Percentiles rank a stretch among this genome's conserved stretches.
phyloP scores from a whole-genome alignment of 139 green algal species.

The Chlamydomonas sp. region DNA sequence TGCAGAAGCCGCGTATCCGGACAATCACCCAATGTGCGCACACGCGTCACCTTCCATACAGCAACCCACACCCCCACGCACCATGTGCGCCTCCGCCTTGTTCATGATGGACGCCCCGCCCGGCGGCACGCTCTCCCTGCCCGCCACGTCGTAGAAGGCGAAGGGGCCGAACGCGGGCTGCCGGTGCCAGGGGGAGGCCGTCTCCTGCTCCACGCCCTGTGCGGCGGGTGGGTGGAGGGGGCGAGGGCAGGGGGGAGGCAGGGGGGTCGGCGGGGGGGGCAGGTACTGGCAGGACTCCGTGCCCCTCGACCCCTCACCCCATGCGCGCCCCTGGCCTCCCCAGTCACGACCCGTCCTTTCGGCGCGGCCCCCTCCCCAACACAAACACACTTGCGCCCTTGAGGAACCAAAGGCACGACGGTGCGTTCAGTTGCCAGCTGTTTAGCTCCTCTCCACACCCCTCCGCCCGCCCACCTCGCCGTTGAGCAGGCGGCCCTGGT shows the following conservation, averaged over 20 bases:
- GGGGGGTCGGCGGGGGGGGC: not conserved
- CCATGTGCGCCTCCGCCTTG: constrained; percentile 75
- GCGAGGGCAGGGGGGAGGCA: not conserved
- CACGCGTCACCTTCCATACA: too few relatives aligned
- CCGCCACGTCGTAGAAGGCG: constrained; percentile 85
- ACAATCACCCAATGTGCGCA: too few relatives aligned
- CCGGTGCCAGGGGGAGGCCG: constrained; percentile 76
- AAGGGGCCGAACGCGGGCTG: constrained; percentile 79
- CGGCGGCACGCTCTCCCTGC: constrained; percentile 44
- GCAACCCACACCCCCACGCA: too few relatives aligned
- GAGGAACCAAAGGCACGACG: not conserved
- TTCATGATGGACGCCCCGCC: constrained; percentile 55
- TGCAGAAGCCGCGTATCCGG: too few relatives aligned
- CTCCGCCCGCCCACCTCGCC: constrained; percentile 55
- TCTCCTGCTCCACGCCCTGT: constrained; percentile 61
- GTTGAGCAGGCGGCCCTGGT: constrained; percentile 76
- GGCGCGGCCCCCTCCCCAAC: too few relatives aligned
- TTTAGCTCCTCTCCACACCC: not conserved
- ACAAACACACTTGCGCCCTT: too few relatives aligned
- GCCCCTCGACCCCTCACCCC: not conserved
- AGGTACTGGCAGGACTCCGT: not conserved
- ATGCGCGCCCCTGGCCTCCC: not conserved
- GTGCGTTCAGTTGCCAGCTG: not conserved
- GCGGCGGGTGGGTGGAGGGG: not conserved
- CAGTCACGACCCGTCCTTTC: not conserved